These are phyloP conservation scores for Brachypodium distachyon DNA, from an alignment of 202 grass and related monocot species.

Conservation along the genomic window DNA sequence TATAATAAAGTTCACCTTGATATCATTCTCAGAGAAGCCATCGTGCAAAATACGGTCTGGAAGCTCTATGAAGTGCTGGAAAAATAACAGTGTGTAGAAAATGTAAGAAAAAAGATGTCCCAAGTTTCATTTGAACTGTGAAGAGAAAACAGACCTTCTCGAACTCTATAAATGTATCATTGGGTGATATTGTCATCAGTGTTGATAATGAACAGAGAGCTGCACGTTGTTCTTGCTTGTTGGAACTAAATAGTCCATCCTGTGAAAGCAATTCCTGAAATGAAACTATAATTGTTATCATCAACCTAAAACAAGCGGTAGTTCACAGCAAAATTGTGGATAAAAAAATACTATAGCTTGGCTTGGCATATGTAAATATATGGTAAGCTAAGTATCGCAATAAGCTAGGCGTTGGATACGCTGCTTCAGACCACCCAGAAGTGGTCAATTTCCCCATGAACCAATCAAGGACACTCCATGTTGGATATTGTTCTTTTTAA, in stretches of 20 bases:
- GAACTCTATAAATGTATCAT: slow-evolving; percentile 83
- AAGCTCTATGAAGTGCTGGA: slow-evolving; percentile 75
- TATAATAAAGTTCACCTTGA: slow-evolving; percentile 53
- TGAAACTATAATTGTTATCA: slow-evolving; percentile 5
- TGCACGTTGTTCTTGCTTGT: slow-evolving; percentile 42
- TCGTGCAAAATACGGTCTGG: slow-evolving; percentile 66
- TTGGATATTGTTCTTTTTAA: background rate
- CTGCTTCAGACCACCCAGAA: background rate
- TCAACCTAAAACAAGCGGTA: background rate
- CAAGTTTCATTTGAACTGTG: slow-evolving; percentile 17
- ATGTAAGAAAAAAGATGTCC: slow-evolving; percentile 6
- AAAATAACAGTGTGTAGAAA: slow-evolving; percentile 30
- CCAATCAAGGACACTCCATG: background rate
- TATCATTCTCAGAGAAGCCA: slow-evolving; percentile 63
- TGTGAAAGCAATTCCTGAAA: slow-evolving; percentile 83
- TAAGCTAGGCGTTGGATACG: background rate
- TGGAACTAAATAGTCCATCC: slow-evolving; percentile 67
- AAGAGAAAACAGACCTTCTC: slow-evolving; percentile 54
- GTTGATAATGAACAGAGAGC: slow-evolving; percentile 71
- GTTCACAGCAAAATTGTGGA: background rate
- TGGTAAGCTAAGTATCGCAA: slow-evolving; percentile 6
- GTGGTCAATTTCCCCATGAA: background rate
- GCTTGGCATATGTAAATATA: slow-evolving; percentile 10
- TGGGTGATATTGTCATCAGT: slow-evolving; percentile 85
- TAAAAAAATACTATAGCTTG: background rate